Conservation (phyloP, 1,284 basidiomycete genomes). For the Tetrapyrgos nigripes region DNA sequence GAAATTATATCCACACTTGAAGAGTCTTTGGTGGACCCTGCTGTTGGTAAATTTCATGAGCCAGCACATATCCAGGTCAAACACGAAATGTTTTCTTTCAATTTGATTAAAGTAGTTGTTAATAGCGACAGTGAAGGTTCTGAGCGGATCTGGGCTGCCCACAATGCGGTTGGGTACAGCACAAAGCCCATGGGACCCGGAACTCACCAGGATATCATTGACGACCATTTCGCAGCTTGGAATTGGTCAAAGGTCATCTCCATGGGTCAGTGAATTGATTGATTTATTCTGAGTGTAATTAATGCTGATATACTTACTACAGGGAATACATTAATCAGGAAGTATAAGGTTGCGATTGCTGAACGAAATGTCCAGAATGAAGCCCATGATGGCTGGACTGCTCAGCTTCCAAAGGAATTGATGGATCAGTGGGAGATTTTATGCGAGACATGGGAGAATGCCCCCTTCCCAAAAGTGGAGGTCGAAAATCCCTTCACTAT, state of each 20-base stretch:
- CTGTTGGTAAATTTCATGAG: slow-evolving; percentile 16
- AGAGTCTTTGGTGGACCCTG: neutral
- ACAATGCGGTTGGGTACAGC: slow-evolving; percentile 15
- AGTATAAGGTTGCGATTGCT: neutral
- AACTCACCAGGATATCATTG: slow-evolving; percentile 18
- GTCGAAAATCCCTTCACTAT: neutral
- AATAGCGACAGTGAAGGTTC: slow-evolving; percentile 21
- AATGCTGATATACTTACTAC: neutral
- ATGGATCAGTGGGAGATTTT: neutral
- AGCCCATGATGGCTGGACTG: neutral
- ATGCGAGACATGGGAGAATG: neutral
- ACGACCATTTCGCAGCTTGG: slow-evolving; percentile 17
- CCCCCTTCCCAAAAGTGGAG: neutral
- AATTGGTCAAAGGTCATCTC: slow-evolving; percentile 1
- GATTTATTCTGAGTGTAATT: no score
- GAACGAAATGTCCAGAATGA: neutral
- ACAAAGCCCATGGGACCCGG: slow-evolving; percentile 23
- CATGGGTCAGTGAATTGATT: slow-evolving; percentile 2
- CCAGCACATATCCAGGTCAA: slow-evolving; percentile 2
- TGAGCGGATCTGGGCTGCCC: slow-evolving; percentile 20
- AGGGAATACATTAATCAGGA: neutral
- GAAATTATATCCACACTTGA: neutral
- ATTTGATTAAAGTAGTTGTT: slow-evolving; percentile 12
- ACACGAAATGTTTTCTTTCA: slow-evolving; percentile 18
- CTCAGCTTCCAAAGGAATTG: neutral